Evolutionary conservation across 352 stramenopile species (phyloP), one percentile per base, ranked within the genome.

Genomic region (Phytophthora agathidicida): DNA sequence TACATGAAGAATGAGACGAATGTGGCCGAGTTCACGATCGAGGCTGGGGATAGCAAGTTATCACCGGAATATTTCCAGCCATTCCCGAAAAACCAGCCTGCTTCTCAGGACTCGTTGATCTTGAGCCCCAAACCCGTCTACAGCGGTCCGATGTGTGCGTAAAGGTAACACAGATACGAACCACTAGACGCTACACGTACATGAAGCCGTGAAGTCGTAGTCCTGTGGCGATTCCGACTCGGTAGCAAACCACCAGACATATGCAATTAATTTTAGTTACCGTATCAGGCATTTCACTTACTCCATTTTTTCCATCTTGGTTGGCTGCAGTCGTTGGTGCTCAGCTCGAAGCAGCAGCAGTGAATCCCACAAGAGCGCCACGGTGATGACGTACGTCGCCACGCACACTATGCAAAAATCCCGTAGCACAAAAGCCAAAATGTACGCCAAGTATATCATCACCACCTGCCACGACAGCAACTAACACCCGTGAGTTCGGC

Each of bases 361-460:
- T 33, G 75, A 80, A 33, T 70, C 70, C 77, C 75, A 85, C 27
- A 80, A 61, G 22, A 88, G 53, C 7, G 43, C 39, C 0, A 49
- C 39, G 41, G 80, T 89, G 55, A 89, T 67, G 6, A 66, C 32
- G 31, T 89, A 89, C n/a, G 77, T 73, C 22, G 62, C 64, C 30
- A 84, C 42, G 49, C 76, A 87, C 51, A 89, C 73, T 36, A 89
- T 13, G 19, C 79, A 89, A 28, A 89, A 63, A 45, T 86, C 74
- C 20, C 72, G 68, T 35, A 87, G 51, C 27, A 87, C 66, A 35
- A 87, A 82, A 27, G 52, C 66, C 41, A 89, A 52, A 32, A 89
- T 73, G 72, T 77, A 86, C 13, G 68, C 76, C 50, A 89, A 51
- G 46, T 87, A 87, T 22, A 68, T 38, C 17, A 70, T 79, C 30